Evolutionary conservation across 2,329 filamentous ascomycete species (phyloP).

Genomic region (Diaporthe citrichinensis): DNA sequence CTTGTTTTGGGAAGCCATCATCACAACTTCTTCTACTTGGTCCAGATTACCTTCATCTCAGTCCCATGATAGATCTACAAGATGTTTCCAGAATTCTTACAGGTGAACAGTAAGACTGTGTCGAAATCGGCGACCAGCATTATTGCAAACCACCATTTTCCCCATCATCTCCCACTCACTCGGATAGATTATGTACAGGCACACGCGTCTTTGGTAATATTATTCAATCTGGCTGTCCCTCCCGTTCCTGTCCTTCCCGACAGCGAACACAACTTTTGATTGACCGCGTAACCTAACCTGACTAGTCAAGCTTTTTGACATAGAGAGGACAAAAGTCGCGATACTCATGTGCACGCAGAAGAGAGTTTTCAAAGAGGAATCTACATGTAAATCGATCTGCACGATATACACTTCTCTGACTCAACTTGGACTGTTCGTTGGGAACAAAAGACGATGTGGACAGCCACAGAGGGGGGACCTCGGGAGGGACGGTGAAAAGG

Average conservation of each 20-base stretch:
- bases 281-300: background rate
- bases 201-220: background rate
- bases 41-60: background rate
- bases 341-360: slow-evolving; percentile 3
- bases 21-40: background rate
- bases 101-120: background rate
- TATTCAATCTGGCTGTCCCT: background rate
- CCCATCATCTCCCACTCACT: background rate
- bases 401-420: background rate
- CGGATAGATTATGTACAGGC: background rate
- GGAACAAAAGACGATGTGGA: background rate
- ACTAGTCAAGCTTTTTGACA: slow-evolving; percentile 19
- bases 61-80: too few relatives aligned
- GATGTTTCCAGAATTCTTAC: too few relatives aligned
- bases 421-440: background rate
- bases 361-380: background rate
- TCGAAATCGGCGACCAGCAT: background rate
- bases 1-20: background rate
- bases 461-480: background rate
- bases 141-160: fast-evolving
- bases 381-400: background rate
- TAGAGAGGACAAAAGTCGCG: background rate
- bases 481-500: background rate
- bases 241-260: fast-evolving
- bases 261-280: background rate